Percentiles rank a stretch among this genome's conserved stretches.
Conservation (phyloP, 768 basidiomycete species). For the Lentinula sp. region DNA sequence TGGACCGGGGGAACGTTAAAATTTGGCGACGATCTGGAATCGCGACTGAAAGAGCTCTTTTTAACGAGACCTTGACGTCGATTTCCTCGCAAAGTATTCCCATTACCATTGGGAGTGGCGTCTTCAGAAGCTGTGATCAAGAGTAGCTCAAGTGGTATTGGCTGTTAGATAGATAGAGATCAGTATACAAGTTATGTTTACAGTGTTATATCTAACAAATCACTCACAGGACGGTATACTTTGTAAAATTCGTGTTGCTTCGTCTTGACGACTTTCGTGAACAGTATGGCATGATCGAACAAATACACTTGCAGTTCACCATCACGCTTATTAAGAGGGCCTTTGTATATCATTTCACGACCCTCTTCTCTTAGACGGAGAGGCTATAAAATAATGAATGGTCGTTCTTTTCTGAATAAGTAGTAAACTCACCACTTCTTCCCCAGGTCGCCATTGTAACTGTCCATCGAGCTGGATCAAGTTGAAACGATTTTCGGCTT, state of each 20-base stretch:
- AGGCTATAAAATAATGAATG: slow-evolving; percentile 43
- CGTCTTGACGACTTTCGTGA: slow-evolving; percentile 80
- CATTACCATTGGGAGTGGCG: slow-evolving; percentile 22
- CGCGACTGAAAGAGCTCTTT: slow-evolving; percentile 34
- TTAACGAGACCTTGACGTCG: slow-evolving; percentile 43
- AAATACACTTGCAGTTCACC: slow-evolving; percentile 92
- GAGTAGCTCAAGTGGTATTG: slow-evolving; percentile 92
- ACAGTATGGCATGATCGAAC: slow-evolving; percentile 93
- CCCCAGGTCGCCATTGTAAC: slow-evolving; percentile 82
- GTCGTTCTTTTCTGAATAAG: neutral
- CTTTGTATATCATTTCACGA: slow-evolving; percentile 89
- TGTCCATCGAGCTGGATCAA: slow-evolving; percentile 90
- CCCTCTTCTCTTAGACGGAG: slow-evolving; percentile 81
- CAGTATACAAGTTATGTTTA: neutral
- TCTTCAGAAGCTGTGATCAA: slow-evolving; percentile 79
- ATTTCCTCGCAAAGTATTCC: slow-evolving; percentile 23
- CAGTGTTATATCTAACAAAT: neutral
- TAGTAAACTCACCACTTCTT: slow-evolving; percentile 66
- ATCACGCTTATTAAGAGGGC: slow-evolving; percentile 81
- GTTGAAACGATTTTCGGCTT: slow-evolving; percentile 95
- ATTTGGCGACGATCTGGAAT: slow-evolving; percentile 24
- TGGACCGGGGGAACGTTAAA: slow-evolving; percentile 37
- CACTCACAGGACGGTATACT: slow-evolving; percentile 85
- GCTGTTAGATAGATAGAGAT: slow-evolving; percentile 39
- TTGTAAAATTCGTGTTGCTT: slow-evolving; percentile 89